Conservation (phyloP, 495 filamentous ascomycete genomes). For the Tetracladium setigerum region DNA sequence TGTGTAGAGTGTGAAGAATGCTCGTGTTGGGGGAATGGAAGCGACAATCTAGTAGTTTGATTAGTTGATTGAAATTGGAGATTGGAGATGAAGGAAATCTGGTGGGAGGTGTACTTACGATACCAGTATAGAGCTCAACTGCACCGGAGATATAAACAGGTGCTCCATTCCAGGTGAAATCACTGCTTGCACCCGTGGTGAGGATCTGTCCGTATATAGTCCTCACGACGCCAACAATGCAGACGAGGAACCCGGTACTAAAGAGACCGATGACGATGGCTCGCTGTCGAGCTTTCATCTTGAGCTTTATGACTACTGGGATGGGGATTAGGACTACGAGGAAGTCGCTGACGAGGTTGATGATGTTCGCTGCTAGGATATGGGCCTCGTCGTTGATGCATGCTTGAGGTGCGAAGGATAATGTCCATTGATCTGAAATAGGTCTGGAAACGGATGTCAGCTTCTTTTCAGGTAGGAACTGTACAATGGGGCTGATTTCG, state of each 20-base stretch:
- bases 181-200: constrained; percentile 23
- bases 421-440: constrained; percentile 45
- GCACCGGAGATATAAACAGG: constrained; percentile 42
- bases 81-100: too few relatives aligned
- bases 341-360: constrained; percentile 56
- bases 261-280: constrained; percentile 53
- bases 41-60: constrained; percentile 56
- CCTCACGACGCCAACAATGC: constrained; percentile 47
- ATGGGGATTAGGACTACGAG: constrained; percentile 51
- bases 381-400: constrained; percentile 40
- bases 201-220: constrained; percentile 28
- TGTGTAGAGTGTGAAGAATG: constrained; percentile 38
- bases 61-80: too few relatives aligned
- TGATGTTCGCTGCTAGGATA: constrained; percentile 45
- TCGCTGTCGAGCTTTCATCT: constrained; percentile 48
- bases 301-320: constrained; percentile 45
- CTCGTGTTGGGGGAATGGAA: constrained; percentile 47
- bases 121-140: constrained; percentile 51
- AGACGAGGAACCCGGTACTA: constrained; percentile 48
- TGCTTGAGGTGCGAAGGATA: constrained; percentile 23
- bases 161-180: constrained; percentile 49
- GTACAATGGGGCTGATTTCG: too few relatives aligned
- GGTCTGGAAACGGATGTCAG: too few relatives aligned
- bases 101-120: too few relatives aligned
- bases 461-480: too few relatives aligned